Evolutionary conservation across 106 monocot species (phyloP).

Genomic region (Ottelia alismoides): DNA sequence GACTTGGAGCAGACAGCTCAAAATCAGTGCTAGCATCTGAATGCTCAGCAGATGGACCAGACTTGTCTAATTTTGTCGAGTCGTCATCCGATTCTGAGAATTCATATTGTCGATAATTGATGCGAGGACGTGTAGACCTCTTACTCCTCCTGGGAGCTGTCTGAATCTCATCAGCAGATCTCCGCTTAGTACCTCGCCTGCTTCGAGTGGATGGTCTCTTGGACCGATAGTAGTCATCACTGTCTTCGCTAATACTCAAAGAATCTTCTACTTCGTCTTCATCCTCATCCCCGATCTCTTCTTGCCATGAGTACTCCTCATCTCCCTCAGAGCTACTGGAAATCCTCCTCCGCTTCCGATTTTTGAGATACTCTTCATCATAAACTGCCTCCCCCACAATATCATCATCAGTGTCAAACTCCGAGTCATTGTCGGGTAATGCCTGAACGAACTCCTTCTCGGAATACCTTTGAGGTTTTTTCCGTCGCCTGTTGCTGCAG

Average conservation of each 20-base stretch:
- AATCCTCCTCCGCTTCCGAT: constrained; percentile 43
- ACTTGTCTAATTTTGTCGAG: constrained; percentile 30
- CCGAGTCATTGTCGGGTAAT: constrained; percentile 50
- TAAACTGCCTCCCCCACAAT: constrained; percentile 96
- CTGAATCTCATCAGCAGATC: constrained; percentile 54
- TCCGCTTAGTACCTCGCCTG: constrained; percentile 32
- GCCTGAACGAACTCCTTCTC: constrained; percentile 69
- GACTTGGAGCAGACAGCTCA: constrained; percentile 42
- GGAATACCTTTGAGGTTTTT: constrained; percentile 74
- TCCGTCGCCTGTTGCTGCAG: constrained; percentile 50
- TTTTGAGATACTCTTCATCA: constrained; percentile 84
- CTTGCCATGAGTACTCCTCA: constrained; percentile 64
- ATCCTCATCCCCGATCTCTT: constrained; percentile 52
- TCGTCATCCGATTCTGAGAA: constrained; percentile 51
- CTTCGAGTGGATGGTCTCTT: constrained; percentile 24
- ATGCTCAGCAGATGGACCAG: constrained; percentile 24
- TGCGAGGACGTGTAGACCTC: constrained; percentile 42
- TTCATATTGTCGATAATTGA: constrained; percentile 75
- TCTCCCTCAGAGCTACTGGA: constrained; percentile 73
- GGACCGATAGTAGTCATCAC: constrained; percentile 14
- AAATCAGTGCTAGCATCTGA: constrained; percentile 44
- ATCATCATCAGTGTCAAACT: constrained; percentile 83
- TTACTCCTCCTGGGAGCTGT: constrained; percentile 72
- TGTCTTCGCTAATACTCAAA: constrained; percentile 45
- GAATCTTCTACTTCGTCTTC: constrained; percentile 67